Evolutionary conservation across 345 rosid genomes (phyloP).

Genomic region (Rhodamnia argentea): DNA sequence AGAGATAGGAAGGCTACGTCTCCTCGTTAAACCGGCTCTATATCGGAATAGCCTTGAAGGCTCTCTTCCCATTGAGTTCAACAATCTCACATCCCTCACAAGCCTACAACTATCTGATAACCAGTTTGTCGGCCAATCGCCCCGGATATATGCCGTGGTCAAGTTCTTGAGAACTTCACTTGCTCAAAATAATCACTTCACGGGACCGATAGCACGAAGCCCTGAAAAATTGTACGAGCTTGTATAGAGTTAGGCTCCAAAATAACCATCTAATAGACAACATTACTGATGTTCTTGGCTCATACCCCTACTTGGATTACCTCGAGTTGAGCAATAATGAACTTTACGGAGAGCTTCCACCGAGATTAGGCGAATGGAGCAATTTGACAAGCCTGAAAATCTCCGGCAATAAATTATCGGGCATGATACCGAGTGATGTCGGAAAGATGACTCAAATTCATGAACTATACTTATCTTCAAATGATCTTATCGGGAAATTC

Average conservation of each 20-base stretch:
- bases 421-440: slow-evolving; percentile 1
- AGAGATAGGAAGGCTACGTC: background rate
- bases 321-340: slow-evolving; percentile 3
- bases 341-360: background rate
- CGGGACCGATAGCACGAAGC: slow-evolving; percentile 1
- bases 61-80: background rate
- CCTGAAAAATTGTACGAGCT: slow-evolving; percentile 4
- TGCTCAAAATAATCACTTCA: background rate
- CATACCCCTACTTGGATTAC: background rate
- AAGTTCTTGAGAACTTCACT: too few relatives aligned
- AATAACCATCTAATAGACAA: background rate
- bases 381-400: slow-evolving; percentile 1
- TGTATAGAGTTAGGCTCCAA: background rate
- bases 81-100: background rate
- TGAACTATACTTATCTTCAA: background rate
- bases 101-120: background rate
- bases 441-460: background rate
- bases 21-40: fast-evolving
- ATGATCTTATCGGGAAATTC: background rate
- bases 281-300: slow-evolving; percentile 1
- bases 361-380: background rate
- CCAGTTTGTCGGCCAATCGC: background rate
- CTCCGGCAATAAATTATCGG: background rate
- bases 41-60: background rate
- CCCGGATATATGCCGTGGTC: background rate